Base-by-base conservation (phyloP, 371 early-diverging fungal species). In the Basidiobolus meristosporus region DNA sequence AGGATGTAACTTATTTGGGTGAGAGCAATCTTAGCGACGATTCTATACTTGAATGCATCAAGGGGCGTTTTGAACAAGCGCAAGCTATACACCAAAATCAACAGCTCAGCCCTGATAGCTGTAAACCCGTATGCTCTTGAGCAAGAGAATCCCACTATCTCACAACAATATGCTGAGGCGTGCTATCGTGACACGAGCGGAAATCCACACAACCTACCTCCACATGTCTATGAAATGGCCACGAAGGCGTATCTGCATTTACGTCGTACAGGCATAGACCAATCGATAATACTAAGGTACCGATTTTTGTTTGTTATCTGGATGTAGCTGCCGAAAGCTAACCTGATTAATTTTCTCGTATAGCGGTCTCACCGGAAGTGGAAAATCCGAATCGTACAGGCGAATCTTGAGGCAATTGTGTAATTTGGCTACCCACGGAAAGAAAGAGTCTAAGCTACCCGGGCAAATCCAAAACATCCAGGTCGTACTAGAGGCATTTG, bases 331-430 rank as follows among this genome's bases (percentile, higher is more conserved):
- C n/a, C n/a, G n/a, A n/a, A n/a, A n/a, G n/a, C n/a, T n/a, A n/a
- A n/a, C n/a, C n/a, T n/a, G n/a, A n/a, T n/a, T n/a, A n/a, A n/a
- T n/a, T n/a, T n/a, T n/a, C n/a, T n/a, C n/a, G n/a, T 21, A 31
- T 49, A 81, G 83, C 43, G 92, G 92, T 22, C 69, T 81, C 33
- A 67, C 76, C 17, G 90, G 89, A 6, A 73, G 78, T 16, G 92
- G 92, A 20, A 89, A 89, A 49, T 64, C 83, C 3, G 72, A 65
- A 31, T 57, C 70, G 1, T 66, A 76, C 20, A 60, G 63, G 12
- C 71, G 74, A 34, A 49, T 88, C 14, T 44, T 74, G 4, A 49
- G 60, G 32, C 80, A 84, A 45, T 57, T 91, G 18, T 60, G 74
- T 35, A 54, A 69, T 0, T 53, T 90, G 33, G 73, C 78, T 16